Evolutionary conservation across 768 basidiomycete genomes (phyloP).

Genomic region (Boletus fagicola): DNA sequence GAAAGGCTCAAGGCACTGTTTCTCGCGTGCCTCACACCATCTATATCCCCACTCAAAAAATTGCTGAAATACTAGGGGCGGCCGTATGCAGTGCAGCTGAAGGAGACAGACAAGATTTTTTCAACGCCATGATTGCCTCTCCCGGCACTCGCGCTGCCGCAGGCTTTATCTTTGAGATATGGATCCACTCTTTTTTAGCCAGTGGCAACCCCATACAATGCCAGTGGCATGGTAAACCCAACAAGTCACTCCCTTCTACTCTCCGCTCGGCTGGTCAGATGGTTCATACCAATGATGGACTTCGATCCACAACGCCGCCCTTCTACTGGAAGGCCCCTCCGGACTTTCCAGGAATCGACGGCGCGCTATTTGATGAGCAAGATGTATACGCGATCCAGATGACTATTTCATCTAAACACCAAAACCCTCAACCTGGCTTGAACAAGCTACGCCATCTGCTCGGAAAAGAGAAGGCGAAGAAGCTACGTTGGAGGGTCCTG

Average conservation of each 20-base stretch:
- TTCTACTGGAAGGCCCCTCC: conserved; percentile 3
- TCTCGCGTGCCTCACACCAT: neutral
- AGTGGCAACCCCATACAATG: neutral
- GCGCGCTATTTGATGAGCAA: neutral
- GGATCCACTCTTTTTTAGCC: conserved; percentile 1
- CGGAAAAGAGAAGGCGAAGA: neutral
- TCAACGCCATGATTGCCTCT: neutral
- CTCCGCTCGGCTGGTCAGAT: neutral
- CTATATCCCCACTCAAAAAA: neutral
- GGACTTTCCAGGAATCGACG: conserved; percentile 1
- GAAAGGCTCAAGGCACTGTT: neutral
- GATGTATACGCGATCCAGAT: conserved; percentile 4
- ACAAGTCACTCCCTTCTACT: neutral
- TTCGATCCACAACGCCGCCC: neutral
- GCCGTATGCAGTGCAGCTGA: neutral
- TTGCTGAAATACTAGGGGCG: neutral
- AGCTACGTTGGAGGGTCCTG: neutral
- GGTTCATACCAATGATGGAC: neutral
- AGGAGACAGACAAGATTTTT: conserved; percentile 5
- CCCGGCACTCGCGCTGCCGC: neutral
- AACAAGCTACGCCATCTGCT: neutral
- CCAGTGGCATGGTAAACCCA: neutral
- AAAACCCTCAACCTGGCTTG: neutral
- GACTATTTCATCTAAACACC: neutral
- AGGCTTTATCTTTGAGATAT: conserved; percentile 3